Base-by-base conservation (phyloP, 345 rosid genomes). In the Conringia planisiliqua region DNA sequence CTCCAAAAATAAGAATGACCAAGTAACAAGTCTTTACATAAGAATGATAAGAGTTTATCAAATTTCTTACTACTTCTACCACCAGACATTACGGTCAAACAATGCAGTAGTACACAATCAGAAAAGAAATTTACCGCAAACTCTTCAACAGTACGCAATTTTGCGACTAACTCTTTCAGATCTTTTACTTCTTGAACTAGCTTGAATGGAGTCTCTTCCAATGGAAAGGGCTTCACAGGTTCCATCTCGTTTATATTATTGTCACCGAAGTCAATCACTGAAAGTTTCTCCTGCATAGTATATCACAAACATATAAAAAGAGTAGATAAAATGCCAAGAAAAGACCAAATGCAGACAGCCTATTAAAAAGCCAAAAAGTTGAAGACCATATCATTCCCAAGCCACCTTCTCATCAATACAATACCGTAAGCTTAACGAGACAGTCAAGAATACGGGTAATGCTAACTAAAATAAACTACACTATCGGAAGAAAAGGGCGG, bases 151-250 rank as follows among this genome's bases (percentile, higher is more conserved):
- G 63, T 48, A 22, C 82, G 86, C 80, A 95, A 77, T 74, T 88
- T 92, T 52, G 94, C 84, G 6, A 78, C 98, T 75, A 95, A 52
- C 51, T 84, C 94, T 84, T 90, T 92, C 78, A 92, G 84, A 82
- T 89, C 98, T 82, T 86, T 92, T 48, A 92, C 96, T 44, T 90
- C 94, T 75, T 84, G 88, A 73, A 95, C 89, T 43, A 89, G 75
- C 88, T 90, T 90, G 79, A 90, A 92, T 30, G 94, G 86, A 30
- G 94, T 92, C 48, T 73, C 62, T 79, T 90, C 94, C 32, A 81
- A 5, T 17, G 92, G 70, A 17, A 64, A 83, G 52, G 98, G 92
- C 65, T 79, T 58, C 42, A 72, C 56, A 50, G 97, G 90, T 71
- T 81, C 85, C 67, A 58, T 57, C 82, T 77, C 74, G 63, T 71